Percentiles rank a stretch among this genome's conserved stretches.
Evolutionary conservation across 441 rosid genomes (phyloP).

Genomic region (Adansonia madagascariensis): DNA sequence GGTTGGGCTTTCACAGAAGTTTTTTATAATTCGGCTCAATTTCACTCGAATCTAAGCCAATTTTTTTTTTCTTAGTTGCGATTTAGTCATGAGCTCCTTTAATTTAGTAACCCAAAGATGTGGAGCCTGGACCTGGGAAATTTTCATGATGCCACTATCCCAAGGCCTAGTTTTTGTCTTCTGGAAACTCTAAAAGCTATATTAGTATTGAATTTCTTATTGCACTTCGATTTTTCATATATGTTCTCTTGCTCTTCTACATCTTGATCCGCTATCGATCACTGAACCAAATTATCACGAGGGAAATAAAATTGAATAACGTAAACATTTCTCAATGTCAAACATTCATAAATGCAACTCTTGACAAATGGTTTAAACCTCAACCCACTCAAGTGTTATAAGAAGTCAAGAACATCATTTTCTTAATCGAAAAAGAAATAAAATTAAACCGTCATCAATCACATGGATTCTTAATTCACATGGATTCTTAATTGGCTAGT

Average conservation of each 20-base stretch:
- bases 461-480: constrained; percentile 23
- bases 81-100: no score
- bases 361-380: background rate
- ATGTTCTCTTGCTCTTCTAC: background rate
- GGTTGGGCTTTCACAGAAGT: no score
- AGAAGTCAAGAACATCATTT: background rate
- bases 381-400: background rate
- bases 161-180: background rate
- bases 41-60: no score
- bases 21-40: no score
- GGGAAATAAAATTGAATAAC: background rate
- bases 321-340: constrained; percentile 10
- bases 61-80: no score
- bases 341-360: background rate
- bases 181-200: background rate
- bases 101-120: no score
- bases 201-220: background rate
- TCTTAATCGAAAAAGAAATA: background rate
- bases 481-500: constrained; percentile 31
- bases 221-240: background rate
- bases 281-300: background rate
- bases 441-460: constrained; percentile 9
- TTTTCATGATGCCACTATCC: background rate
- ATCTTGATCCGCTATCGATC: background rate
- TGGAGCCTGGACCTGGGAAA: background rate